These are phyloP conservation scores for Herpotrichia juniperi DNA, from an alignment of 2,329 filamentous ascomycete genomes.

Conservation along the genomic window DNA sequence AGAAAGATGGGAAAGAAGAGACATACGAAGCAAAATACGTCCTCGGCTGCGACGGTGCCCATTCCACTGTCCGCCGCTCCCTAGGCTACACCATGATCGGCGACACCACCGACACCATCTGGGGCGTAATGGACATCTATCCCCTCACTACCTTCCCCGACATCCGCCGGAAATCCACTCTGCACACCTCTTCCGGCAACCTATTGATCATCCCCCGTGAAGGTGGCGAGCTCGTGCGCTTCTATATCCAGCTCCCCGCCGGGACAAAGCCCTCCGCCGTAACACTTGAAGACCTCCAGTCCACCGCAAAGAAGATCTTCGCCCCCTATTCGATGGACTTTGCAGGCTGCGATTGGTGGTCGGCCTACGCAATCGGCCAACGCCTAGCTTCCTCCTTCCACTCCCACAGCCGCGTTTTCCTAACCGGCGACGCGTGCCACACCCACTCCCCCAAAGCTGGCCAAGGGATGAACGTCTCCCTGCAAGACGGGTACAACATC, in stretches of 20 bases:
- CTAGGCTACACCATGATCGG: constrained; percentile 65
- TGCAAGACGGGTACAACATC: constrained; percentile 66
- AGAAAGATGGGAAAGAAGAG: constrained; percentile 36
- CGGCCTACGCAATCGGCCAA: constrained; percentile 73
- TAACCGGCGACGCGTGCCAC: constrained; percentile 71
- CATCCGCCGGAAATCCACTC: constrained; percentile 57
- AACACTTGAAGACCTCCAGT: constrained; percentile 60
- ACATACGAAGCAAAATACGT: constrained; percentile 47
- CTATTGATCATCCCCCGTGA: constrained; percentile 61
- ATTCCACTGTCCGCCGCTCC: constrained; percentile 58
- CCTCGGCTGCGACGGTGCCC: constrained; percentile 58
- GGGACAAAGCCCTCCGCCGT: constrained; percentile 59
- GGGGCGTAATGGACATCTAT: constrained; percentile 63
- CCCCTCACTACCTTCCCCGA: constrained; percentile 58
- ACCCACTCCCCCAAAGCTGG: constrained; percentile 76
- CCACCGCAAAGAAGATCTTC: constrained; percentile 60
- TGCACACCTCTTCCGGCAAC: constrained; percentile 54
- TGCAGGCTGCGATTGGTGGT: constrained; percentile 71
- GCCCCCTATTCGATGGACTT: constrained; percentile 61
- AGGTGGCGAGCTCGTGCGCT: constrained; percentile 62
- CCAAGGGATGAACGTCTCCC: constrained; percentile 66
- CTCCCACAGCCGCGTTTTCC: constrained; percentile 68
- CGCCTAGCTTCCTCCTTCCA: constrained; percentile 73
- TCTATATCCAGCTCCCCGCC: constrained; percentile 65
- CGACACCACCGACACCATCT: constrained; percentile 62